Evolutionary conservation across 305 asterid species (phyloP), one percentile per base, ranked within the genome.

Genomic region (Fraxinus baroniana): DNA sequence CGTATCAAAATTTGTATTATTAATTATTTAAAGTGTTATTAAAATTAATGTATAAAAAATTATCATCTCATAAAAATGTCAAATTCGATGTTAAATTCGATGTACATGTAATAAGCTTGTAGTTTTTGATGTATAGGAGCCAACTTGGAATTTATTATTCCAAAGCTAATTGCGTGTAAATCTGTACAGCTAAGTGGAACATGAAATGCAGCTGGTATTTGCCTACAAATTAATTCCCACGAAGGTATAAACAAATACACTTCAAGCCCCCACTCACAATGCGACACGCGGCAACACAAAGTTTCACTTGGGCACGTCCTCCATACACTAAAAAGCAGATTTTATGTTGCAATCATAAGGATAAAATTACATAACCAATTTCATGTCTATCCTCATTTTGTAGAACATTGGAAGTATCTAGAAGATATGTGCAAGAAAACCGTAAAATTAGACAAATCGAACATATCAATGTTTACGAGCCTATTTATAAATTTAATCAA

Each of bases 161-260:
- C 15, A 44, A 44, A 44, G 52, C 15, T 44, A 44, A 44, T 44
- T 44, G 17, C 52, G 10, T 2, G 52, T 44, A 44, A 49, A 72
- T 41, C 24, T 36, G 22, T 24, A 78, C 79, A 78, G 55, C 82
- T 71, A 74, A 10, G 73, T n/a, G 15, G 72, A 78, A 22, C 68
- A 74, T 30, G 83, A 44, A 83, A 18, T 1, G 60, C 80, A 74
- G 86, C 78, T 62, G 83, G 70, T 2, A 1, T 35, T 26, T 37
- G 35, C 60, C 70, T 5, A 28, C 7, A 62, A 79, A 41, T 79
- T 37, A 37, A 37, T 37, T 37, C 80, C 9, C 6, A 6, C 60
- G 5, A 83, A 72, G 20, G 35, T 12, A 9, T 4, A 49, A 52
- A n/a, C 1, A 49, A 49, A 13, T 35, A 17, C 2, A 68, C 36